Percentiles rank a stretch among this genome's conserved stretches.
These are phyloP conservation scores for Barnettozyma pratensis DNA, from an alignment of 805 yeast genomes.

Conservation along the genomic window DNA sequence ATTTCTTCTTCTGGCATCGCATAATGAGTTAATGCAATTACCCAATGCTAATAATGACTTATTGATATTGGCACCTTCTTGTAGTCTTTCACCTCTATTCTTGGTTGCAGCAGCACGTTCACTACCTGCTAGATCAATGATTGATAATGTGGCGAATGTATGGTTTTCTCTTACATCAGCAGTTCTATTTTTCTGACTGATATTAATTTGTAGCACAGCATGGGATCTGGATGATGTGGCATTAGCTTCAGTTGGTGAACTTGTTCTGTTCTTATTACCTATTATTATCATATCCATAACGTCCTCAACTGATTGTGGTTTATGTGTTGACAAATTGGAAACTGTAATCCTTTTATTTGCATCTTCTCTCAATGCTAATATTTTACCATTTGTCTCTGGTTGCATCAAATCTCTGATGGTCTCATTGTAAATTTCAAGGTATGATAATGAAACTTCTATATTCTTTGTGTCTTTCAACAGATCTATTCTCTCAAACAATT, in stretches of 20 bases:
- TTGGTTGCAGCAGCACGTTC: slow-evolving; percentile 90
- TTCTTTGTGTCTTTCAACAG: slow-evolving; percentile 45
- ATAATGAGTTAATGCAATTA: slow-evolving; percentile 87
- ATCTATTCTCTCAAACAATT: slow-evolving; percentile 61
- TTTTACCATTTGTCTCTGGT: slow-evolving; percentile 44
- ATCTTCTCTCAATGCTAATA: slow-evolving; percentile 67
- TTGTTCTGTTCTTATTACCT: slow-evolving; percentile 75
- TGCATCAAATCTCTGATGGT: slow-evolving; percentile 73
- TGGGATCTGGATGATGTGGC: slow-evolving; percentile 89
- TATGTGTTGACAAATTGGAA: slow-evolving; percentile 60
- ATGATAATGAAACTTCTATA: slow-evolving; percentile 62
- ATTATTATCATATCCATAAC: slow-evolving; percentile 70
- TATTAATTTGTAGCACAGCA: slow-evolving; percentile 82
- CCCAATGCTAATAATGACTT: slow-evolving; percentile 85
- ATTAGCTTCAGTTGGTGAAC: slow-evolving; percentile 88
- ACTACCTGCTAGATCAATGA: slow-evolving; percentile 92
- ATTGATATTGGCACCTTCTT: slow-evolving; percentile 93
- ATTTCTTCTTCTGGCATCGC: slow-evolving; percentile 59
- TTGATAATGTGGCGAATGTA: slow-evolving; percentile 73
- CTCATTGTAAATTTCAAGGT: slow-evolving; percentile 88
- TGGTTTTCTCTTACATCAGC: slow-evolving; percentile 64
- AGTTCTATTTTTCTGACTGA: slow-evolving; percentile 53
- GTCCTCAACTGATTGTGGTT: slow-evolving; percentile 58
- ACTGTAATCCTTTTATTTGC: slow-evolving; percentile 60
- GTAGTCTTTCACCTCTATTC: slow-evolving; percentile 74